phyloP scores from a whole-genome alignment of 1,284 basidiomycete species.

The Spongispora temasekensis region DNA sequence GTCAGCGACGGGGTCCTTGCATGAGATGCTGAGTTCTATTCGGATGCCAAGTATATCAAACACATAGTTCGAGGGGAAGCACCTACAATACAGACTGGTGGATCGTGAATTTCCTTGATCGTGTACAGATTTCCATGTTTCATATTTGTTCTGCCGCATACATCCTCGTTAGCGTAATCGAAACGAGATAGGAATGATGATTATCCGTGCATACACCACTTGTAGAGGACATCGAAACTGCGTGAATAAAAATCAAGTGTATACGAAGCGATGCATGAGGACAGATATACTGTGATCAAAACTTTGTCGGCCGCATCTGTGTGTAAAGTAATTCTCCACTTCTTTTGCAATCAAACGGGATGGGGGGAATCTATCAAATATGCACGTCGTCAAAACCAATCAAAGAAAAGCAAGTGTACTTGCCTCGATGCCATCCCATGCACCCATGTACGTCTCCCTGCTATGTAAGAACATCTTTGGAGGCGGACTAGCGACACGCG shows the following conservation, averaged over 20 bases:
- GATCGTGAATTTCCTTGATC: constrained; percentile 60
- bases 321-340: constrained; percentile 69
- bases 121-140: constrained; percentile 51
- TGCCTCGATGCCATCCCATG: constrained; percentile 38
- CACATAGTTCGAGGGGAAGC: constrained; percentile 50
- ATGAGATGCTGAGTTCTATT: constrained; percentile 1
- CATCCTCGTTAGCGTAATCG: constrained; percentile 1
- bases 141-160: constrained; percentile 48
- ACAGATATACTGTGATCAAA: constrained; percentile 58
- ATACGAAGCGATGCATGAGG: too few relatives aligned
- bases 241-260: constrained; percentile 1
- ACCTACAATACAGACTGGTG: constrained; percentile 58
- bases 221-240: constrained; percentile 61
- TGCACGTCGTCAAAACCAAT: neutral
- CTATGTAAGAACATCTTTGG: constrained; percentile 55
- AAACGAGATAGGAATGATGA: neutral
- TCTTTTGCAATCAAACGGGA: constrained; percentile 56
- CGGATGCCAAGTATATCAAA: neutral
- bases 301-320: constrained; percentile 55
- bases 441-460: constrained; percentile 48
- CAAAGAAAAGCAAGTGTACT: neutral
- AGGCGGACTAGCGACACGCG: constrained; percentile 52
- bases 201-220: constrained; percentile 38
- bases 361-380: constrained; percentile 50
- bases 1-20: constrained; percentile 65